Conservation (phyloP, 2,329 filamentous ascomycete genomes). For the Fusarium aywerte region DNA sequence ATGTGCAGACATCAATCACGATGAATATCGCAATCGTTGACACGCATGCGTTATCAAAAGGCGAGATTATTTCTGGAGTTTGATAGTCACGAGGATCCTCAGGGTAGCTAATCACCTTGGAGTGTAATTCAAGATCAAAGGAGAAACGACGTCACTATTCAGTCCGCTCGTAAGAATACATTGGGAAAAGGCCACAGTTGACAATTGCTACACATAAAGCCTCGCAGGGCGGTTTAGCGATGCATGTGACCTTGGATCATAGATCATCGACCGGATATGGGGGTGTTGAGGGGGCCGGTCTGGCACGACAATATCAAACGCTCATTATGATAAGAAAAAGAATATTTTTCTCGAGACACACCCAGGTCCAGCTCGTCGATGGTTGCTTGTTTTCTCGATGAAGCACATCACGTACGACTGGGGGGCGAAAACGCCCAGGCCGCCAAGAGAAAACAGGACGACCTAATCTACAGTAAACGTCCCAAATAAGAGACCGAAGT, state of each 20-base stretch:
- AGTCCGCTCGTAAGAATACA: not conserved
- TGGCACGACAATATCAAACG: conserved; percentile 1
- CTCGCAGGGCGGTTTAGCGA: not conserved
- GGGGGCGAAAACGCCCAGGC: conserved; percentile 31
- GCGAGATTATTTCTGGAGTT: not conserved
- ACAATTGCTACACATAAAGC: not conserved
- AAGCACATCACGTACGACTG: not conserved
- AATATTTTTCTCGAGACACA: conserved; percentile 19
- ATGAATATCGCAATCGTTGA: not conserved
- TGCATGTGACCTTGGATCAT: conserved; percentile 29
- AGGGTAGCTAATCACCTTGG: not conserved
- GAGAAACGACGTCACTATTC: conserved; percentile 10
- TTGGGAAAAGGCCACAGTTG: not conserved
- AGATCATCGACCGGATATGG: conserved; percentile 29
- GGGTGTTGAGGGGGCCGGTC: not conserved
- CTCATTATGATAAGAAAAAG: conserved; percentile 18
- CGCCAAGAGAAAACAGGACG: conserved; percentile 25
- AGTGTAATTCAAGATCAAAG: not conserved
- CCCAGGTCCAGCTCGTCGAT: conserved; percentile 11
- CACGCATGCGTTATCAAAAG: not conserved
- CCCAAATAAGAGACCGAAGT: conserved; percentile 9
- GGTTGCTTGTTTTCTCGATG: conserved; percentile 10
- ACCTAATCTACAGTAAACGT: conserved; percentile 4
- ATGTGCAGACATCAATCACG: not conserved
- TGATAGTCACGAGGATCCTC: not conserved